Conservation (phyloP, 345 rosid species). For the Gossypium stocksii region DNA sequence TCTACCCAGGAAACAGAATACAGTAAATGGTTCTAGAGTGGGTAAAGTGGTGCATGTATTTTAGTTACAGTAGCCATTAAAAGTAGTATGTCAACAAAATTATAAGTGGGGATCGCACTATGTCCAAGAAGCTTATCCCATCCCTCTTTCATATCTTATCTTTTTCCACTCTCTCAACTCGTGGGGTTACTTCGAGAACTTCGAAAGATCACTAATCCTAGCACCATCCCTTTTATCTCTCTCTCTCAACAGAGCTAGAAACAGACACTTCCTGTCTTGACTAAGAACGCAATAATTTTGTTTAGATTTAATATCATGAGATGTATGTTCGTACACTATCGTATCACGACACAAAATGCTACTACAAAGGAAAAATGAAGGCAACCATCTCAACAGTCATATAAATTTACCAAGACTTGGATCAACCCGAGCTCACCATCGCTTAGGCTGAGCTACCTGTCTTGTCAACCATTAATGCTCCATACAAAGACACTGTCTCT, state of each 20-base stretch:
- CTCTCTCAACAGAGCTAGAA: not conserved
- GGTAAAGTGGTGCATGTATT: constrained; percentile 13
- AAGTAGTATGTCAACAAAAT: not conserved
- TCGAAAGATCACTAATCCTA: constrained; percentile 32
- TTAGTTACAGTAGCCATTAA: constrained; percentile 25
- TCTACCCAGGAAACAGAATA: not conserved
- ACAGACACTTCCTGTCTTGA: not conserved
- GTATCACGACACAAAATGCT: constrained; percentile 32
- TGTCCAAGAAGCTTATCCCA: constrained; percentile 64
- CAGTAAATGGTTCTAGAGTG: not conserved
- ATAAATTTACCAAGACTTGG: not conserved
- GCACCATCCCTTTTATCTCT: constrained; percentile 18
- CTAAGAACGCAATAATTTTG: not conserved
- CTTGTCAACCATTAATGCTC: constrained; percentile 45
- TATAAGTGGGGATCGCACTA: constrained; percentile 50
- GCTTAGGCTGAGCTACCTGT: constrained; percentile 35
- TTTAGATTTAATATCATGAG: constrained; percentile 7
- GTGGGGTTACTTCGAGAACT: constrained; percentile 58
- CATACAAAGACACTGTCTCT: not conserved
- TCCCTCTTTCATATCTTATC: constrained; percentile 53
- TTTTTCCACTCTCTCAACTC: constrained; percentile 34
- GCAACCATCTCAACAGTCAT: not conserved
- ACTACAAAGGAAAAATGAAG: constrained; percentile 25
- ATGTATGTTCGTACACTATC: constrained; percentile 57
- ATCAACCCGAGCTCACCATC: constrained; percentile 21